These are phyloP conservation scores for Citeromyces matritensis DNA, from an alignment of 805 yeast species.

Conservation along the genomic window DNA sequence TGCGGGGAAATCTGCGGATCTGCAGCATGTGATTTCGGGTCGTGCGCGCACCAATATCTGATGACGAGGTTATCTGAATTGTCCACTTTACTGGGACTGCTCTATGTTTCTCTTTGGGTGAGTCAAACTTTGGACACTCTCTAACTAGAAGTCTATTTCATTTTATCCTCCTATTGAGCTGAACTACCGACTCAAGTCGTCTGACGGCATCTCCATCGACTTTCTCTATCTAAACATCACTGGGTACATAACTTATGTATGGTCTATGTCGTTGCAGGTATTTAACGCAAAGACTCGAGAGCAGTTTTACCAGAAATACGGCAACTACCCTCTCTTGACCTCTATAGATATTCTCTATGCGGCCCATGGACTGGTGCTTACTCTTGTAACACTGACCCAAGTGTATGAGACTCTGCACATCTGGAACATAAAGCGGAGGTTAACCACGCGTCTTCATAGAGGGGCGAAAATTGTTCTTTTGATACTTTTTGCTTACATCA, in stretches of 20 bases:
- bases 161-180: constrained; percentile 32
- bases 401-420: constrained; percentile 13
- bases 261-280: constrained; percentile 26
- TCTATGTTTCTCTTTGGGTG: constrained; percentile 3
- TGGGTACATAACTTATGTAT: constrained; percentile 28
- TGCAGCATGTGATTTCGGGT: too few species aligned
- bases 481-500: constrained; percentile 5
- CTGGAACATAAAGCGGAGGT: constrained; percentile 17
- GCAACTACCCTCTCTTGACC: constrained; percentile 23
- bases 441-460: constrained; percentile 9
- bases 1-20: too few species aligned
- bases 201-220: constrained; percentile 36
- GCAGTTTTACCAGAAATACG: constrained; percentile 13
- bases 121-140: neutral
- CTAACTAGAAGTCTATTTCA: constrained; percentile 20
- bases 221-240: constrained; percentile 26
- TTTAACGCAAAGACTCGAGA: constrained; percentile 16
- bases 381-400: constrained; percentile 21
- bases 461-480: constrained; percentile 8
- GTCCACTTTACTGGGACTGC: constrained; percentile 1
- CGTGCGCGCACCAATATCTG: too few species aligned
- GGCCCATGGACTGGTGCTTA: constrained; percentile 27
- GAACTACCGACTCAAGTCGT: constrained; percentile 20
- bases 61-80: constrained; percentile 1
- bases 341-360: constrained; percentile 29